Evolutionary conservation across 108 stramenopile species (phyloP), one percentile per base, ranked within the genome.

Genomic region (Nannochloropsis granulata): DNA sequence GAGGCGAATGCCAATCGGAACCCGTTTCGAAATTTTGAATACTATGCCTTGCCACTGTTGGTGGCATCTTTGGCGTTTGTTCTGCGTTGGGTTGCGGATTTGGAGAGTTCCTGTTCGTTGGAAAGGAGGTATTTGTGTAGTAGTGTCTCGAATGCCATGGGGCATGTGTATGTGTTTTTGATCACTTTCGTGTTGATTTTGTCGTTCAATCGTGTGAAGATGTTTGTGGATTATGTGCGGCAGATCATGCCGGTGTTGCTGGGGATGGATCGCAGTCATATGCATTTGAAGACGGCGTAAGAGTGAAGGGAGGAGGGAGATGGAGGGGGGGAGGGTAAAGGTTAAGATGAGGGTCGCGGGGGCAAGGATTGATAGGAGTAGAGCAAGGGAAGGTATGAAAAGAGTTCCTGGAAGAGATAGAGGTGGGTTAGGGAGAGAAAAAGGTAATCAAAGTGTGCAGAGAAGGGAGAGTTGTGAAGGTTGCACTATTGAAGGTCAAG

Each of bases 1-100:
- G 93, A 91, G 43, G 87, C 95, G 82, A 98, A 98, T 88, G 89
- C 91, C 43, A 89, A 90, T 44, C 93, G 96, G 24, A 97, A 98
- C 91, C 97, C 97, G 26, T 88, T 96, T 79, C 86, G 90, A 34
- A 93, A 95, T 23, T 86, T 96, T 46, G 98, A 96, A 88, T 93
- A 91, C 90, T 98, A 95, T 83, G 83, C 94, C 26, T 79, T 98
- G 25, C 96, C 98, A 16, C 78, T 95, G 80, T 81, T 85, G 0
- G 89, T 97, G 23, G 98, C 95, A 23, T 43, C 91, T 24, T 81
- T 88, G 24, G 92, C 96, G 25, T 94, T 90, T 83, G 86, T 98
- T 56, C 78, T 95, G 16, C 90, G 95, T 43, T 94, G 81, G 85
- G 24, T 85, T 34, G 85, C 85, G 25, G 85, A 82, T 45, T 45